phyloP scores from a whole-genome alignment of 2,329 filamentous ascomycete genomes.

The Botrytis pseudocinerea region DNA sequence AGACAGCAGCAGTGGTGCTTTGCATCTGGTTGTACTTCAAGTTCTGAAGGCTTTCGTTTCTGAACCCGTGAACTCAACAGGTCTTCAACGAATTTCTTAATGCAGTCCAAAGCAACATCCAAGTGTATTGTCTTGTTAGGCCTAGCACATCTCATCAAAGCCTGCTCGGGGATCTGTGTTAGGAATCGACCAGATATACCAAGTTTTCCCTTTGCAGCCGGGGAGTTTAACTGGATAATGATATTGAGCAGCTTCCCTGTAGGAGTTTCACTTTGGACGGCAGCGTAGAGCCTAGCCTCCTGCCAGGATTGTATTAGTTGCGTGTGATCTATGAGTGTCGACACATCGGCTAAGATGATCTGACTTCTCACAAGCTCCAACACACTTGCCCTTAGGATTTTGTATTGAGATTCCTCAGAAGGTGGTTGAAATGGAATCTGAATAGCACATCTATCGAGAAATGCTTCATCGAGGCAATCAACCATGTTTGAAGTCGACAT shows the following conservation, averaged over 20 bases:
- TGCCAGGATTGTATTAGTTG: constrained; percentile 30
- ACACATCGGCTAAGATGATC: constrained; percentile 25
- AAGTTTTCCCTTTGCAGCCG: constrained; percentile 1
- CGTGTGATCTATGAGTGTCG: constrained; percentile 19
- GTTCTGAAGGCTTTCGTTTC: neutral
- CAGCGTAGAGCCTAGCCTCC: constrained; percentile 29
- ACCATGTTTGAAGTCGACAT: constrained; percentile 40
- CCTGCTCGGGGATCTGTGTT: constrained; percentile 34
- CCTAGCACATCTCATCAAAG: constrained; percentile 31
- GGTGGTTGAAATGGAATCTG: constrained; percentile 33
- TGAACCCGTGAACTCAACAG: neutral
- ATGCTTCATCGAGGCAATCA: constrained; percentile 37
- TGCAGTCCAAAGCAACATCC: neutral
- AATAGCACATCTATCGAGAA: constrained; percentile 37
- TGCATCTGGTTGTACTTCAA: neutral
- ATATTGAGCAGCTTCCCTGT: constrained; percentile 29
- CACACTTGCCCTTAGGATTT: constrained; percentile 35
- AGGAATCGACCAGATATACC: constrained; percentile 31
- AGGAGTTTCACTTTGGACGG: neutral
- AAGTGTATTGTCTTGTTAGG: neutral
- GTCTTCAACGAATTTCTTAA: neutral
- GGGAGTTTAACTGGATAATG: constrained; percentile 28
- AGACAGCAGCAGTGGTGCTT: neutral
- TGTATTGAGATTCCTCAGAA: constrained; percentile 33
- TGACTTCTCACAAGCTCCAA: constrained; percentile 31